Conservation (phyloP, 148 eudicot genomes). For the Simmondsia chinensis region DNA sequence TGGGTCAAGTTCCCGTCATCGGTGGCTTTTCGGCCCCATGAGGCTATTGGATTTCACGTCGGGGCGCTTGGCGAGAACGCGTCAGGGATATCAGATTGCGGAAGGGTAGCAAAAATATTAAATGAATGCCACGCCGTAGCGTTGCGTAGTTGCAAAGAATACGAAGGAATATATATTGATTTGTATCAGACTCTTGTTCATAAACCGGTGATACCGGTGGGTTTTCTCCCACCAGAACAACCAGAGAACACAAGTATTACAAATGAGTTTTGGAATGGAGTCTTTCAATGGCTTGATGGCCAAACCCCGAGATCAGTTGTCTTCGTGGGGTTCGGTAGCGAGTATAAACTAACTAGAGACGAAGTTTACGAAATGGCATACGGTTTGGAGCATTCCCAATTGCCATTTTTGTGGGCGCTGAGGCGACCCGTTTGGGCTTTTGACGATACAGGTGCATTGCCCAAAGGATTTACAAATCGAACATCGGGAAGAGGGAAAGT, state of each 20-base stretch:
- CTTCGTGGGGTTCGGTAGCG: constrained; percentile 11
- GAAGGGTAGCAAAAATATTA: background rate
- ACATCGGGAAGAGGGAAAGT: too few species aligned
- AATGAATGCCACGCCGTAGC: constrained; percentile 1
- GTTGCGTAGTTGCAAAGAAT: constrained; percentile 1
- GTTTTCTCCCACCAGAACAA: constrained; percentile 2
- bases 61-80: background rate
- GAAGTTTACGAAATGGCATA: constrained; percentile 8
- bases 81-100: background rate
- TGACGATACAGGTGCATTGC: background rate
- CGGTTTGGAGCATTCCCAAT: constrained; percentile 8
- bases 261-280: background rate
- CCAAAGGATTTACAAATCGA: constrained; percentile 2
- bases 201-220: constrained; percentile 5
- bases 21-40: background rate
- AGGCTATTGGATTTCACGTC: background rate
- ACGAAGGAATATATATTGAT: constrained; percentile 5
- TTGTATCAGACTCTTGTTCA: background rate
- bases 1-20: constrained; percentile 8
- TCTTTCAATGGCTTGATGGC: constrained; percentile 4
- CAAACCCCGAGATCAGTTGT: constrained; percentile 4
- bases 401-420: constrained; percentile 15
- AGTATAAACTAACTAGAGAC: constrained; percentile 4
- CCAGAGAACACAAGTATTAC: background rate
- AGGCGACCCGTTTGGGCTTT: background rate